Conservation (phyloP, 306 rosid genomes). For the Arachis hypogaea region DNA sequence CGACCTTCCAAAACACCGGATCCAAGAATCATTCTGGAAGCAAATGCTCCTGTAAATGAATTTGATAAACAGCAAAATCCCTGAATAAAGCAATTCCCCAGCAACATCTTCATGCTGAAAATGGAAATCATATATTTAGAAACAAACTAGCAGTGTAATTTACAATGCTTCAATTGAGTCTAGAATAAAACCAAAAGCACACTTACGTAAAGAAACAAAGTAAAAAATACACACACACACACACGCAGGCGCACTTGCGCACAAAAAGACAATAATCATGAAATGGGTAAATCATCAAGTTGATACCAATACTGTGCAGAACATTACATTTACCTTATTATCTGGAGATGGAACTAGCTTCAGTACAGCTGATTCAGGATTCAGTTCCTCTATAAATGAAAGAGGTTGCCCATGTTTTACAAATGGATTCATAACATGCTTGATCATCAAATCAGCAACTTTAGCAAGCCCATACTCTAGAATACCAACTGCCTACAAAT, state of each 20-base stretch:
- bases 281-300: slow-evolving; percentile 10
- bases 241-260: too few relatives aligned
- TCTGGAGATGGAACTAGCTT: slow-evolving; percentile 60
- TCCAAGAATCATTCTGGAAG: slow-evolving; percentile 73
- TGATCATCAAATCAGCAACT: slow-evolving; percentile 87
- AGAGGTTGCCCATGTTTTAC: slow-evolving; percentile 53
- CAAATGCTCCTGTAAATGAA: slow-evolving; percentile 66
- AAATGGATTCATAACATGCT: slow-evolving; percentile 63
- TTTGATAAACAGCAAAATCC: slow-evolving; percentile 61
- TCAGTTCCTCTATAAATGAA: slow-evolving; percentile 63
- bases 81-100: slow-evolving; percentile 70
- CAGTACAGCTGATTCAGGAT: slow-evolving; percentile 55
- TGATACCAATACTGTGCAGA: slow-evolving; percentile 8
- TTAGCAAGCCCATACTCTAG: slow-evolving; percentile 88
- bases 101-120: slow-evolving; percentile 65
- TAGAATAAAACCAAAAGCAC: slow-evolving; percentile 13
- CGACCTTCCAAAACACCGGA: slow-evolving; percentile 77
- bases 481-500: slow-evolving; percentile 70
- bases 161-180: slow-evolving; percentile 26
- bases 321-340: slow-evolving; percentile 53
- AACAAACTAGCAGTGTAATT: slow-evolving; percentile 37
- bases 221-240: too few relatives aligned
- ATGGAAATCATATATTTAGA: slow-evolving; percentile 37
- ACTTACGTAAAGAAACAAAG: background rate
- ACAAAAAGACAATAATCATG: too few relatives aligned